These are phyloP conservation scores for Penicillium desertorum DNA, from an alignment of 495 filamentous ascomycete genomes.

Conservation along the genomic window DNA sequence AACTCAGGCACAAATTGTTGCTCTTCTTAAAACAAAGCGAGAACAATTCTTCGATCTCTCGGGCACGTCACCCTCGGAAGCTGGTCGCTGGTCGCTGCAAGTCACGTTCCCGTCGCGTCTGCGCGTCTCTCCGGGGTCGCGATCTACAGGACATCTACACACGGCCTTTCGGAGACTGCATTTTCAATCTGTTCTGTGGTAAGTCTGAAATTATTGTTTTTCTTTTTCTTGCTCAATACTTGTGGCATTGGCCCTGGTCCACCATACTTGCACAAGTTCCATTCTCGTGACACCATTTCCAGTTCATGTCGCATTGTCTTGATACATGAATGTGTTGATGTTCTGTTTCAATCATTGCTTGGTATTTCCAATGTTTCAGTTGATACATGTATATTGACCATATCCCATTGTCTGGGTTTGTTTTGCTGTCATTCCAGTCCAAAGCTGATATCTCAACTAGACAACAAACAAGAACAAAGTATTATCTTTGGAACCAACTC, in stretches of 20 bases:
- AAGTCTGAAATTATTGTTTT: background rate
- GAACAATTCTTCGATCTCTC: background rate
- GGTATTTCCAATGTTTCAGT: background rate
- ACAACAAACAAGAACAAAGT: background rate
- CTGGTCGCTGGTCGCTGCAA: slow-evolving; percentile 2
- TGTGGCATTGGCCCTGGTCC: background rate
- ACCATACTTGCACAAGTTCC: background rate
- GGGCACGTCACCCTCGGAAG: slow-evolving; percentile 10
- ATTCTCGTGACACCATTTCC: slow-evolving; percentile 1
- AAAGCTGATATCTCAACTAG: slow-evolving; percentile 6
- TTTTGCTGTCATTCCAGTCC: background rate
- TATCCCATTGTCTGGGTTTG: background rate
- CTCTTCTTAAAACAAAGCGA: background rate
- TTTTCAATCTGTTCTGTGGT: background rate
- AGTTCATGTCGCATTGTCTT: background rate
- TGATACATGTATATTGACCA: background rate
- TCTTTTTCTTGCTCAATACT: background rate
- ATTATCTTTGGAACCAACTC: background rate
- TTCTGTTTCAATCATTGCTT: background rate
- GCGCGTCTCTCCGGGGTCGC: slow-evolving; percentile 29
- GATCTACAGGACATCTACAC: slow-evolving; percentile 19
- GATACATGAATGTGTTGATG: background rate
- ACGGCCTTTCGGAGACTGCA: background rate
- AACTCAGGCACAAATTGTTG: background rate
- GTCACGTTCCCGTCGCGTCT: slow-evolving; percentile 35